Conservation (phyloP, 2,329 filamentous ascomycete genomes). For the Graphilbum sp. region DNA sequence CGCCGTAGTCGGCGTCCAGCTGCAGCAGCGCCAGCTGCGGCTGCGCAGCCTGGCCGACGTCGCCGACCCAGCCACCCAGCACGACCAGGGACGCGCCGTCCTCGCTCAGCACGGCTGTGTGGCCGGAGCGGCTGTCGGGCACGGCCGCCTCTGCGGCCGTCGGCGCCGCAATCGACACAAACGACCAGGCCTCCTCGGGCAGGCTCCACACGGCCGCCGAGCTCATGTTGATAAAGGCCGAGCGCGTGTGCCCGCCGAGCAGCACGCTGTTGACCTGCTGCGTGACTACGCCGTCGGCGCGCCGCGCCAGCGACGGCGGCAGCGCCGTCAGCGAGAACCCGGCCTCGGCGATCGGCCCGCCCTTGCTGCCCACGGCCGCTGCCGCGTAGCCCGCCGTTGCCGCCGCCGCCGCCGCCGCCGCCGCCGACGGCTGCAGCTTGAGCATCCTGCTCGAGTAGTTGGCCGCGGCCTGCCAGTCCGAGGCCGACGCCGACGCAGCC, state of each 20-base stretch:
- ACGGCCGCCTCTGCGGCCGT: not conserved
- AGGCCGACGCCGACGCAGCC: conserved; percentile 12
- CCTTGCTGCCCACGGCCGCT: conserved; percentile 26
- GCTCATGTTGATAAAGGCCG: conserved; percentile 88
- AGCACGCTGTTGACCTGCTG: conserved; percentile 68
- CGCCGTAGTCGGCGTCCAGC: conserved; percentile 57
- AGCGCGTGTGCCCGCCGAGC: conserved; percentile 68
- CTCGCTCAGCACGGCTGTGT: conserved; percentile 65
- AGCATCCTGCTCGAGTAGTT: conserved; percentile 72
- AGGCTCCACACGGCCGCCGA: conserved; percentile 75
- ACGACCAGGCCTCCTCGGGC: conserved; percentile 76
- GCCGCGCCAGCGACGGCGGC: conserved; percentile 51
- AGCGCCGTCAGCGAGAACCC: conserved; percentile 73
- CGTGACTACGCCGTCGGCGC: conserved; percentile 36
- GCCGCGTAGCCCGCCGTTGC: conserved; percentile 18
- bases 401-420: conserved; percentile 9
- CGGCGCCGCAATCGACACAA: conserved; percentile 43
- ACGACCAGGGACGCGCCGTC: conserved; percentile 67
- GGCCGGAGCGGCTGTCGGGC: conserved; percentile 62
- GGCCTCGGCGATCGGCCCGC: conserved; percentile 62
- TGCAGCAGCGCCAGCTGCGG: conserved; percentile 69
- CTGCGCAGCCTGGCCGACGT: conserved; percentile 55
- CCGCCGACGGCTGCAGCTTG: conserved; percentile 26
- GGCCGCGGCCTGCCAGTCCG: conserved; percentile 47
- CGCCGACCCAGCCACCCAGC: conserved; percentile 84